phyloP scores from a whole-genome alignment of 148 eudicot species.

The Salicornia ramosissima region DNA sequence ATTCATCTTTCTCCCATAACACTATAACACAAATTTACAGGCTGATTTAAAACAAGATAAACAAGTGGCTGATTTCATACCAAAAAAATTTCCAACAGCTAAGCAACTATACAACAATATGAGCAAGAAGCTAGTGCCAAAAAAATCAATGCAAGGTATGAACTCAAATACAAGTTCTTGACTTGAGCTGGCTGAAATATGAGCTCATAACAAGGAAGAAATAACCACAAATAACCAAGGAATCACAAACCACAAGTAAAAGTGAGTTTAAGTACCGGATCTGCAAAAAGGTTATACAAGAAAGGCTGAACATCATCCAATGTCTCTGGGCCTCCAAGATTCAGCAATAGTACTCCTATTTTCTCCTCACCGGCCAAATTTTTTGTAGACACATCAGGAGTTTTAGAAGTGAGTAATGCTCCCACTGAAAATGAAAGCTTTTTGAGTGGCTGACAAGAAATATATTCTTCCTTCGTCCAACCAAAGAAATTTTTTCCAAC shows the following conservation, averaged over 20 bases:
- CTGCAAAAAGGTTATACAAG: constrained; percentile 92
- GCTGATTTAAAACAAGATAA: no score
- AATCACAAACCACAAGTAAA: background rate
- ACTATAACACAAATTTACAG: no score
- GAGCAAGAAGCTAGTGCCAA: background rate
- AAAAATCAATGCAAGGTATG: background rate
- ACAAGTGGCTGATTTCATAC: background rate
- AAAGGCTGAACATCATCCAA: constrained; percentile 97
- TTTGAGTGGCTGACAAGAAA: constrained; percentile 23
- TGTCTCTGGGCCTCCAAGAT: constrained; percentile 99
- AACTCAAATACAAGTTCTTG: background rate
- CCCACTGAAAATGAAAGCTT: constrained; percentile 34
- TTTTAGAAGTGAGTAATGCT: constrained; percentile 55
- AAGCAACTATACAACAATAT: background rate
- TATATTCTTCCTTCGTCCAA: constrained; percentile 36
- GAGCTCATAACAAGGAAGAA: background rate
- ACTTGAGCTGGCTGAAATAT: background rate
- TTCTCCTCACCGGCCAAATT: constrained; percentile 53
- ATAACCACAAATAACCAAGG: background rate
- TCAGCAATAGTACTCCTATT: constrained; percentile 81
- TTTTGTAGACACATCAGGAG: constrained; percentile 36
- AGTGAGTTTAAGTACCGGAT: constrained; percentile 60
- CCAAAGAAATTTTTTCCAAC: constrained; percentile 35
- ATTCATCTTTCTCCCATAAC: no score
- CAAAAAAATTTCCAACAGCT: background rate